These are phyloP conservation scores for Linnemannia hyalina DNA, from an alignment of 192 early-diverging fungal species.

Conservation along the genomic window DNA sequence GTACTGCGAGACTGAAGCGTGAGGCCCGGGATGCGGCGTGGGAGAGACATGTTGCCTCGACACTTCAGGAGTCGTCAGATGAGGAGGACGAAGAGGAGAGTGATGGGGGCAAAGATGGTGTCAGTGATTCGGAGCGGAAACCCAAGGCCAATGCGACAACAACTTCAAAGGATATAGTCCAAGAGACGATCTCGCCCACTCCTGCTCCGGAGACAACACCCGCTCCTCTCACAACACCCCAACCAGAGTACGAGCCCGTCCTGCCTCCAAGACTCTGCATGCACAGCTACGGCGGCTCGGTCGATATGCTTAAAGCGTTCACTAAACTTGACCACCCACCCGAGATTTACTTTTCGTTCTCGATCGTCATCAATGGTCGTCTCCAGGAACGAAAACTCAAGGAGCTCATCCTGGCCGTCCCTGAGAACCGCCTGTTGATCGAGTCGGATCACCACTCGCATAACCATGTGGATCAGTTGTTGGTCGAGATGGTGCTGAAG, in stretches of 20 bases:
- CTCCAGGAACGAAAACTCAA: constrained; percentile 62
- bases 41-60: constrained; percentile 53
- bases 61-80: constrained; percentile 50
- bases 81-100: constrained; percentile 52
- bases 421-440: constrained; percentile 82
- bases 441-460: constrained; percentile 86
- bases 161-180: not conserved
- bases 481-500: constrained; percentile 66
- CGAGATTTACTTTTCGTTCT: constrained; percentile 85
- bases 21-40: constrained; percentile 46
- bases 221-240: not conserved
- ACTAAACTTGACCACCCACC: constrained; percentile 44
- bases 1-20: constrained; percentile 28
- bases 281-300: constrained; percentile 88
- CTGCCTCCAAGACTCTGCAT: constrained; percentile 82
- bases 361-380: constrained; percentile 80
- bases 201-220: constrained; percentile 1
- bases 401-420: constrained; percentile 77
- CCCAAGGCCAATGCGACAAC: not conserved
- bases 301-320: constrained; percentile 74
- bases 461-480: constrained; percentile 62
- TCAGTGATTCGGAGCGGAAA: constrained; percentile 9
- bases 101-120: constrained; percentile 28
- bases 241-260: constrained; percentile 21
- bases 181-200: too few relatives aligned